Percentiles rank a stretch among this genome's conserved stretches.
These are phyloP conservation scores for Spirogloea muscicola DNA, from an alignment of 139 green algal genomes.

Conservation along the genomic window DNA sequence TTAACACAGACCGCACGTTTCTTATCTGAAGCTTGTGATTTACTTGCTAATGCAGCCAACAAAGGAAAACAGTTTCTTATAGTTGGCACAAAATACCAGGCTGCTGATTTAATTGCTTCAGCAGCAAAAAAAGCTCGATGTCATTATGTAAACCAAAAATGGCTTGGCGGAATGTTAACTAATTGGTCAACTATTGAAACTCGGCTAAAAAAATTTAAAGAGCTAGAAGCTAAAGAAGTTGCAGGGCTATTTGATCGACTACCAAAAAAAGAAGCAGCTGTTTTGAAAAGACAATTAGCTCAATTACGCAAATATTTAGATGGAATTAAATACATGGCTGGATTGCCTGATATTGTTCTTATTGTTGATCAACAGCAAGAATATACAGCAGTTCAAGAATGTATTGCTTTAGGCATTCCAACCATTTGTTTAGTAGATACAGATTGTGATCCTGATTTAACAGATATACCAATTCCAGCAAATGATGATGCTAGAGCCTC, in stretches of 20 bases:
- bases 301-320: constrained; percentile 7
- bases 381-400: constrained; percentile 5
- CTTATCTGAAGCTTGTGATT: constrained; percentile 1
- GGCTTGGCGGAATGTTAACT: constrained; percentile 16
- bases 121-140: background rate
- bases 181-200: constrained; percentile 18
- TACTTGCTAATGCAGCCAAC: constrained; percentile 2
- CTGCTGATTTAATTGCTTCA: constrained; percentile 7
- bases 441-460: constrained; percentile 13
- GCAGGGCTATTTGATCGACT: constrained; percentile 7
- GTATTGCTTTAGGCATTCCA: constrained; percentile 4
- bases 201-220: constrained; percentile 9
- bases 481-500: background rate
- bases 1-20: background rate
- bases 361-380: constrained; percentile 27
- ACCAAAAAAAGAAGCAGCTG: constrained; percentile 16
- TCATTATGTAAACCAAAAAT: constrained; percentile 18
- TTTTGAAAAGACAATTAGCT: background rate
- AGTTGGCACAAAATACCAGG: constrained; percentile 8
- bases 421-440: constrained; percentile 14
- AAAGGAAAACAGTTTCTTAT: constrained; percentile 1
- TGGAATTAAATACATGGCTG: constrained; percentile 6
- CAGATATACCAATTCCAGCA: constrained; percentile 4
- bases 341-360: constrained; percentile 4
- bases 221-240: constrained; percentile 8